A percentile compares a stretch with the other conserved stretches of the same genome.
These are phyloP conservation scores for Leucaena leucocephala DNA, from an alignment of 306 rosid genomes.

Conservation along the genomic window DNA sequence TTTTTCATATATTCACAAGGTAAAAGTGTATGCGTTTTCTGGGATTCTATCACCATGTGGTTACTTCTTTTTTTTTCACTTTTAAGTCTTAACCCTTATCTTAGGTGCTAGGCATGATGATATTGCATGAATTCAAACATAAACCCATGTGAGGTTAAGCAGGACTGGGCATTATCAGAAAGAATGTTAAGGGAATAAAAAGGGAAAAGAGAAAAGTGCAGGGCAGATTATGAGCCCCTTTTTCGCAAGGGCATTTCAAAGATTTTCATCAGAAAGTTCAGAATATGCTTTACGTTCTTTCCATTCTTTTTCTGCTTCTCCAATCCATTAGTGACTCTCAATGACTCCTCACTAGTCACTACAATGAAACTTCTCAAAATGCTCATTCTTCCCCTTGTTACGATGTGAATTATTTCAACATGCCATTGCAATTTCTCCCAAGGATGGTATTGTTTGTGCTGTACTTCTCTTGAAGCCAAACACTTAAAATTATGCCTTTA, in stretches of 20 bases:
- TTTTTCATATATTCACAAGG: conserved; percentile 4
- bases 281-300: conserved; percentile 10
- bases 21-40: neutral
- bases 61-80: neutral
- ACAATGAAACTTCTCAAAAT: neutral
- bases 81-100: conserved; percentile 19
- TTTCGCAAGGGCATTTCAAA: neutral
- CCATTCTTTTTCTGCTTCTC: neutral
- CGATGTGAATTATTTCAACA: neutral
- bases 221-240: neutral
- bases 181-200: conserved; percentile 7
- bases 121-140: conserved; percentile 32
- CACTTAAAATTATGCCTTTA: conserved; percentile 15
- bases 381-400: neutral
- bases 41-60: conserved; percentile 56
- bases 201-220: neutral
- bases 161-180: conserved; percentile 13
- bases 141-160: conserved; percentile 51
- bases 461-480: conserved; percentile 29
- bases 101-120: conserved; percentile 42
- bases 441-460: conserved; percentile 28
- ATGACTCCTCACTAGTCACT: neutral
- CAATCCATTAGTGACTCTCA: conserved; percentile 17
- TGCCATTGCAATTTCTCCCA: conserved; percentile 31
- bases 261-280: conserved; percentile 4